Percentiles rank a stretch among this genome's conserved stretches.
Evolutionary conservation across 2,329 filamentous ascomycete genomes (phyloP).

Genomic region (Drechslerella stenobrocha): DNA sequence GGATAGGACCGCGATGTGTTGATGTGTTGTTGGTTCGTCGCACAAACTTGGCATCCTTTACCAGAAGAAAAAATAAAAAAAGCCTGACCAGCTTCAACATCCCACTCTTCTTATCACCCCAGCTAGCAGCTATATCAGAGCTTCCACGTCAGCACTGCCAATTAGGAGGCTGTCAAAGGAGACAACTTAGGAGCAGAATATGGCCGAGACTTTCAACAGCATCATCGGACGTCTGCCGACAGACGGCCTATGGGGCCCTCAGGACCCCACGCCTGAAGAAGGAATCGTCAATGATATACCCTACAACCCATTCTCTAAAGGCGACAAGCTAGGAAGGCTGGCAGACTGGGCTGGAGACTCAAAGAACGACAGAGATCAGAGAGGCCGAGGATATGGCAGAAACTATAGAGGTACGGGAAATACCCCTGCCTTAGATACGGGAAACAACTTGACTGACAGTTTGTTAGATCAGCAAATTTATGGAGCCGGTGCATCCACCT

Average conservation of each 20-base stretch:
- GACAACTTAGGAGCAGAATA: conserved; percentile 9
- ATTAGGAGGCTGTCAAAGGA: conserved; percentile 1
- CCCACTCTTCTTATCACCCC: conserved; percentile 10
- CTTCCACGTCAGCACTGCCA: conserved; percentile 5
- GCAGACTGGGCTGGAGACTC: conserved; percentile 89
- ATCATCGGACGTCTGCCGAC: conserved; percentile 33
- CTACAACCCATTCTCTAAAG: conserved; percentile 97
- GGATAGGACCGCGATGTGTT: conserved; percentile 22
- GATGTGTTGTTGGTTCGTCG: conserved; percentile 48
- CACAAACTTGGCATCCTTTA: conserved; percentile 27
- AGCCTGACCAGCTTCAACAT: conserved; percentile 35
- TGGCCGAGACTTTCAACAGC: conserved; percentile 40
- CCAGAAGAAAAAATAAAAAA: conserved; percentile 18
- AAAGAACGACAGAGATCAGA: conserved; percentile 63
- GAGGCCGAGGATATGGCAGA: conserved; percentile 83
- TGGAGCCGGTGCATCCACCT: conserved; percentile 79
- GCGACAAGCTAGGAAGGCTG: conserved; percentile 98
- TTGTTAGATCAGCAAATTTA: conserved; percentile 88
- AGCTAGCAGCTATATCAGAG: conserved; percentile 12
- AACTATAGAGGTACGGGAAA: conserved; percentile 76
- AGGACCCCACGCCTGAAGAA: conserved; percentile 68
- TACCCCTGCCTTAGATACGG: conserved; percentile 1
- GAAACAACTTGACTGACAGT: conserved; percentile 8
- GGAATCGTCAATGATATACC: conserved; percentile 92
- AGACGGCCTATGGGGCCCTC: conserved; percentile 73